phyloP scores from a whole-genome alignment of 345 rosid species.

The Gossypium turneri region DNA sequence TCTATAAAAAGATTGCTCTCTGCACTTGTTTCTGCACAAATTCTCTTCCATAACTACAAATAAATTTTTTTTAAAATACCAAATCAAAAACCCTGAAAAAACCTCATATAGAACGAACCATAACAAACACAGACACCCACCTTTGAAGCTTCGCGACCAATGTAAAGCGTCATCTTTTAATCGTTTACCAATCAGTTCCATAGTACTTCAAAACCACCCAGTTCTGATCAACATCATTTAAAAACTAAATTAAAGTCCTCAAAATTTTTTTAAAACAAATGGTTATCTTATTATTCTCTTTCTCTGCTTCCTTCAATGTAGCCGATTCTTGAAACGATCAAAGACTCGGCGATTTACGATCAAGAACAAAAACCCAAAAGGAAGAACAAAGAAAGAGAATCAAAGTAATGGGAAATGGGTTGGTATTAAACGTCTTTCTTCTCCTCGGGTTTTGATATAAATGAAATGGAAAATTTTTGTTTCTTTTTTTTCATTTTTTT shows the following conservation, averaged over 20 bases:
- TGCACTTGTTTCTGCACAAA: slow-evolving; percentile 68
- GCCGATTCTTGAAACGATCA: slow-evolving; percentile 12
- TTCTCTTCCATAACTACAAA: slow-evolving; percentile 84
- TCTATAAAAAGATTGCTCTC: slow-evolving; percentile 80
- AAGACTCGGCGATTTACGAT: slow-evolving; percentile 19
- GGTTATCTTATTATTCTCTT: not conserved
- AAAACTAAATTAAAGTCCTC: not conserved
- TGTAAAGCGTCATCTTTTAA: slow-evolving; percentile 74
- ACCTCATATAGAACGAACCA: not conserved
- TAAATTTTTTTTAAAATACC: not conserved
- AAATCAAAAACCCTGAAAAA: slow-evolving; percentile 13
- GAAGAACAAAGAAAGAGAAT: slow-evolving; percentile 6
- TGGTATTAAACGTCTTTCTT: not conserved
- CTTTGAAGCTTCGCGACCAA: slow-evolving; percentile 97
- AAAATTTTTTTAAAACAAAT: not conserved
- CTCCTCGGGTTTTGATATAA: not conserved
- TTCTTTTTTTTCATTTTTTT: not conserved
- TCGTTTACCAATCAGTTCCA: slow-evolving; percentile 52
- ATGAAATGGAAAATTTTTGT: not conserved
- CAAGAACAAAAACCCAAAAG: not conserved
- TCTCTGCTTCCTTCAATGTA: not conserved
- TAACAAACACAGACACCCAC: not conserved
- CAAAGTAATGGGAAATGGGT: slow-evolving; percentile 5
- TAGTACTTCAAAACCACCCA: slow-evolving; percentile 45
- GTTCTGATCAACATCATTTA: slow-evolving; percentile 45